Conservation (phyloP, 805 yeast species). For the Dipodascus albidus region DNA sequence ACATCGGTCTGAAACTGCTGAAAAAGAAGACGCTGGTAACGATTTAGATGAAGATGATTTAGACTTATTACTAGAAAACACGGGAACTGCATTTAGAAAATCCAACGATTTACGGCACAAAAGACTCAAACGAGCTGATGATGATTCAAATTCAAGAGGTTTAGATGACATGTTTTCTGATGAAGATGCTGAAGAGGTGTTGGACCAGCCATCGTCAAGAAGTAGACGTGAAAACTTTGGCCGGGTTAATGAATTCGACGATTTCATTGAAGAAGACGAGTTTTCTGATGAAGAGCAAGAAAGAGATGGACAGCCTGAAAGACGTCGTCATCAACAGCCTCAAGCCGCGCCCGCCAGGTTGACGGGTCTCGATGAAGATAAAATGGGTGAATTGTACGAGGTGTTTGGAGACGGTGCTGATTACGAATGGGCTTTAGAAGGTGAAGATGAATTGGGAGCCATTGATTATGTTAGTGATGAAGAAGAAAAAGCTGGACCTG, state of each 20-base stretch:
- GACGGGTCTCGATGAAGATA: constrained; percentile 68
- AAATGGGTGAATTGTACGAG: constrained; percentile 84
- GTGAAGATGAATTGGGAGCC: constrained; percentile 53
- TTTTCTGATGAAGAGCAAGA: constrained; percentile 77
- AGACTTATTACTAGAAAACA: constrained; percentile 80
- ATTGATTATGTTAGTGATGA: constrained; percentile 24
- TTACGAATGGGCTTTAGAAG: constrained; percentile 96
- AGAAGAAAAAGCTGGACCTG: constrained; percentile 32
- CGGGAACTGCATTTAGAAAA: constrained; percentile 47
- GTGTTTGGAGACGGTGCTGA: constrained; percentile 96
- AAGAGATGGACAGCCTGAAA: constrained; percentile 40
- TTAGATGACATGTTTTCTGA: constrained; percentile 66
- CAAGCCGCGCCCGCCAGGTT: constrained; percentile 21
- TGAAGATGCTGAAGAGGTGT: constrained; percentile 30
- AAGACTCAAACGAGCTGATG: constrained; percentile 68
- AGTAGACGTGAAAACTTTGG: constrained; percentile 32
- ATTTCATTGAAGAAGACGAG: constrained; percentile 95
- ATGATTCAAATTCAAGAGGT: constrained; percentile 29
- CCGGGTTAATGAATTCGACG: constrained; percentile 64
- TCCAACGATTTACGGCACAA: constrained; percentile 32
- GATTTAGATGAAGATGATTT: constrained; percentile 91
- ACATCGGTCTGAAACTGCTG: constrained; percentile 7
- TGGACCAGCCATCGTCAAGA: constrained; percentile 23
- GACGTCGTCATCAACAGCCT: constrained; percentile 23
- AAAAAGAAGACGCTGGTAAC: constrained; percentile 31